phyloP scores from a whole-genome alignment of 495 filamentous ascomycete genomes.

The Astrocystis sublimbata region DNA sequence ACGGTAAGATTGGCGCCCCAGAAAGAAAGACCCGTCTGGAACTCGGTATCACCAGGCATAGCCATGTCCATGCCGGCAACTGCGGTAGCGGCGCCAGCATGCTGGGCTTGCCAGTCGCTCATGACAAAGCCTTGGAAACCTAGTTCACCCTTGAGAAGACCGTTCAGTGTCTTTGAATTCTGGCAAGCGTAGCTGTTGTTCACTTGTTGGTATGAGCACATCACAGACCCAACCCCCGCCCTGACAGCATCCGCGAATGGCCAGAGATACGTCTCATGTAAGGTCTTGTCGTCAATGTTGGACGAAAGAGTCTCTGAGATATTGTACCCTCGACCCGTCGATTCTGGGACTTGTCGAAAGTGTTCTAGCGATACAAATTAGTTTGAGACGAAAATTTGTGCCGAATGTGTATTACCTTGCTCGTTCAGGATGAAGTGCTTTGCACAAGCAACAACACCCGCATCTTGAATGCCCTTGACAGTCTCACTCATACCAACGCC shows the following conservation, averaged over 20 bases:
- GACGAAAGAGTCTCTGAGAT: constrained; percentile 67
- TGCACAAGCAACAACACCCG: constrained; percentile 76
- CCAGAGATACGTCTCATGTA: constrained; percentile 96
- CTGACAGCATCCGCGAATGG: constrained; percentile 46
- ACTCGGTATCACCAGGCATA: constrained; percentile 86
- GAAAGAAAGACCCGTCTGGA: constrained; percentile 71
- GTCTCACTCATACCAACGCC: constrained; percentile 72
- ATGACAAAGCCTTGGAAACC: constrained; percentile 94
- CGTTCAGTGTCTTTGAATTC: constrained; percentile 79
- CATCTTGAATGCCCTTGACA: constrained; percentile 79
- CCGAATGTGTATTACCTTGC: constrained; percentile 40
- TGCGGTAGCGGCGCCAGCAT: constrained; percentile 74
- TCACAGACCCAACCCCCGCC: constrained; percentile 75
- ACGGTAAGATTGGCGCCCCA: constrained; percentile 86
- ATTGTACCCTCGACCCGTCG: constrained; percentile 61
- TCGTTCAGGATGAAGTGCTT: constrained; percentile 81
- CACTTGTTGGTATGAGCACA: constrained; percentile 94
- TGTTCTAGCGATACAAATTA: constrained; percentile 54
- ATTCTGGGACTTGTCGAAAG: constrained; percentile 75
- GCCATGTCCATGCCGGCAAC: constrained; percentile 91
- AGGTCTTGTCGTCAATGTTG: constrained; percentile 89
- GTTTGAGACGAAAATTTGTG: background rate
- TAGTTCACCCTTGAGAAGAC: constrained; percentile 84
- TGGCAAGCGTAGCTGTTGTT: constrained; percentile 86
- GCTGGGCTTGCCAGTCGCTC: constrained; percentile 88